phyloP scores from a whole-genome alignment of 805 yeast genomes.

The Jamesozyma spencerorum region DNA sequence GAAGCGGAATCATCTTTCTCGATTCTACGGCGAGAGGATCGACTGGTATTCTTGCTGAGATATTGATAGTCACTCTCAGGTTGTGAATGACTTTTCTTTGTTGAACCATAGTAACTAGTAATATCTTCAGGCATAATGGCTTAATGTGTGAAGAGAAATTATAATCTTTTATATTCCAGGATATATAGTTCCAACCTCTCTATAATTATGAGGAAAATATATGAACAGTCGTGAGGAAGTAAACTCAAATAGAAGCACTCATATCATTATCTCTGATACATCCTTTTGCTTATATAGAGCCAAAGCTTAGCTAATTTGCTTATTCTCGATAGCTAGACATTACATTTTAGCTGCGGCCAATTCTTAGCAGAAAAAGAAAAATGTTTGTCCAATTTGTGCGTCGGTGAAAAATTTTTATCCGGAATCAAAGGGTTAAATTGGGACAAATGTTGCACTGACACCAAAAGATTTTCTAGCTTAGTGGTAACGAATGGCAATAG shows the following conservation, averaged over 20 bases:
- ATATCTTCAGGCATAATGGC: slow-evolving; percentile 11
- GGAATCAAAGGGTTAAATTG: not conserved
- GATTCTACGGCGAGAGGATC: not conserved
- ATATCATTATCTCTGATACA: too few relatives aligned
- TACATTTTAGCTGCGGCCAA: too few relatives aligned
- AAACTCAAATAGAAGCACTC: too few relatives aligned
- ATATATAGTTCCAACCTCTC: too few relatives aligned
- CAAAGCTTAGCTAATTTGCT: not conserved
- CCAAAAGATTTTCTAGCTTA: too few relatives aligned
- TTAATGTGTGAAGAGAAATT: too few relatives aligned
- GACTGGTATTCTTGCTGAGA: slow-evolving; percentile 1
- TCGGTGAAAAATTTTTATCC: slow-evolving; percentile 8
- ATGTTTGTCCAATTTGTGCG: slow-evolving; percentile 4
- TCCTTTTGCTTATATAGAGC: not conserved
- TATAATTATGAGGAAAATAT: too few relatives aligned
- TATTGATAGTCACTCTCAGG: slow-evolving; percentile 7
- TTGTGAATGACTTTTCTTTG: slow-evolving; percentile 5
- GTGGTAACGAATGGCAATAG: too few relatives aligned
- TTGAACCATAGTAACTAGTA: slow-evolving; percentile 6
- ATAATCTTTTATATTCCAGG: too few relatives aligned
- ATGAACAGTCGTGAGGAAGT: too few relatives aligned
- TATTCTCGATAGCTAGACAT: too few relatives aligned
- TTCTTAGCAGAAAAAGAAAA: not conserved
- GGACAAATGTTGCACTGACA: not conserved
- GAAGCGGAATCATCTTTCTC: slow-evolving; percentile 1